A percentile compares a stretch with the other conserved stretches of the same genome.
Conservation (phyloP, 306 rosid genomes). For the Astragalus glycyphyllos region DNA sequence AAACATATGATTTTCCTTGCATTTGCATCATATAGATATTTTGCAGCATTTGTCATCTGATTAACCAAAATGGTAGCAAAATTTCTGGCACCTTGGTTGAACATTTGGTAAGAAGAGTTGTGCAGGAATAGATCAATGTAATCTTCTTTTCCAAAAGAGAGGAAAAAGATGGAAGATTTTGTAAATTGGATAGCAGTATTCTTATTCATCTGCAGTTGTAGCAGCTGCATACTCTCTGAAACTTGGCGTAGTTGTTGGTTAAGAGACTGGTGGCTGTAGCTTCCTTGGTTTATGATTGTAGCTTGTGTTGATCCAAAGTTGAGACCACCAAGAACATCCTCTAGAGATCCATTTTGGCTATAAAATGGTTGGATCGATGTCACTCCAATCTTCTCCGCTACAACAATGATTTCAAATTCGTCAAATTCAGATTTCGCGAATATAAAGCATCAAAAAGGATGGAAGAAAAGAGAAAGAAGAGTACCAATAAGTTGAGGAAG, state of each 20-base stretch:
- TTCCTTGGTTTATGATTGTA: constrained; percentile 66
- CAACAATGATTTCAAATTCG: constrained; percentile 4
- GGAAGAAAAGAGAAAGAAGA: constrained; percentile 20
- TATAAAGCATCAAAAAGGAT: not conserved
- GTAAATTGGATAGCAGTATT: constrained; percentile 53
- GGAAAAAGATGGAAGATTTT: constrained; percentile 68
- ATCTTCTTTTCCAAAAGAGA: constrained; percentile 87
- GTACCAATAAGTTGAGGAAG: constrained; percentile 87
- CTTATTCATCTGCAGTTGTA: constrained; percentile 62
- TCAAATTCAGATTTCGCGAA: not conserved
- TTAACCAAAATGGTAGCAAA: constrained; percentile 64
- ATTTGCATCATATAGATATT: constrained; percentile 67
- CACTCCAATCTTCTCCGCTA: constrained; percentile 78
- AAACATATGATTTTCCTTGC: constrained; percentile 74
- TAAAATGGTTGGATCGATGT: constrained; percentile 60
- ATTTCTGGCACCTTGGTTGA: constrained; percentile 31
- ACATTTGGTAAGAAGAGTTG: constrained; percentile 47
- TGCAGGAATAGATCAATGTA: constrained; percentile 59
- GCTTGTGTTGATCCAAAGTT: constrained; percentile 89
- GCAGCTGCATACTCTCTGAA: constrained; percentile 68
- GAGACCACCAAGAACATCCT: constrained; percentile 62
- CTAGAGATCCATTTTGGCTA: constrained; percentile 69
- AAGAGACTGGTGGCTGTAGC: constrained; percentile 76
- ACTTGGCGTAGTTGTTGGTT: constrained; percentile 87
- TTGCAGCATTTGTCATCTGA: constrained; percentile 66